Evolutionary conservation across 148 eudicot species (phyloP).

Genomic region (Nyssa sinensis): DNA sequence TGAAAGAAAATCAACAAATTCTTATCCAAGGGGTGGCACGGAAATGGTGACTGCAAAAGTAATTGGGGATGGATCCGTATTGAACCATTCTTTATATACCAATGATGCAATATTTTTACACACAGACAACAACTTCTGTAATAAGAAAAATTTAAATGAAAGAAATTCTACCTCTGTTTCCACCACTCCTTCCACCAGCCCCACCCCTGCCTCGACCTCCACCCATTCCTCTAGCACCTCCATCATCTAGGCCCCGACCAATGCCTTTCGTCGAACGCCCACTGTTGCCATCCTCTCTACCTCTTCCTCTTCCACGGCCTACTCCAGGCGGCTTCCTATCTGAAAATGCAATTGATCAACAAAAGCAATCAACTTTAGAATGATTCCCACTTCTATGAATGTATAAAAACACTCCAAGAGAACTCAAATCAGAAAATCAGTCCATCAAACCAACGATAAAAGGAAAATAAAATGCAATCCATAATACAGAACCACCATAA

Average conservation of each 20-base stretch:
- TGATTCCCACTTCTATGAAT: background rate
- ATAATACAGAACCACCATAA: background rate
- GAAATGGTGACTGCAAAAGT: background rate
- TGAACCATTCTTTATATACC: too few species aligned
- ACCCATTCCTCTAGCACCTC: conserved; percentile 44
- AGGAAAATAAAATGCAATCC: background rate
- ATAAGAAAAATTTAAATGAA: too few species aligned
- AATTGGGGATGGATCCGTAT: too few species aligned
- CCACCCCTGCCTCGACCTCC: conserved; percentile 70
- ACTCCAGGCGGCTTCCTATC: conserved; percentile 89
- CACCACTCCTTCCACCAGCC: conserved; percentile 46
- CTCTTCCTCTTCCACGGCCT: conserved; percentile 89
- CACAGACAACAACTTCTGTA: too few species aligned
- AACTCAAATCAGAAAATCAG: background rate
- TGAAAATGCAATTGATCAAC: conserved; percentile 23
- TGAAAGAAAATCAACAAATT: background rate
- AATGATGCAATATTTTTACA: too few species aligned
- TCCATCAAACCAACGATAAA: background rate
- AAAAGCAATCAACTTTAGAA: conserved; percentile 7
- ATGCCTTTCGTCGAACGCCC: conserved; percentile 55
- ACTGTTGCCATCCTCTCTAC: conserved; percentile 65
- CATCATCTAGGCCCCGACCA: conserved; percentile 77
- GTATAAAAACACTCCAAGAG: background rate
- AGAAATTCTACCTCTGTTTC: conserved; percentile 51
- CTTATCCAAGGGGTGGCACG: background rate